Evolutionary conservation across 2,329 filamentous ascomycete species (phyloP).

Genomic region (Ophiostoma australiae): DNA sequence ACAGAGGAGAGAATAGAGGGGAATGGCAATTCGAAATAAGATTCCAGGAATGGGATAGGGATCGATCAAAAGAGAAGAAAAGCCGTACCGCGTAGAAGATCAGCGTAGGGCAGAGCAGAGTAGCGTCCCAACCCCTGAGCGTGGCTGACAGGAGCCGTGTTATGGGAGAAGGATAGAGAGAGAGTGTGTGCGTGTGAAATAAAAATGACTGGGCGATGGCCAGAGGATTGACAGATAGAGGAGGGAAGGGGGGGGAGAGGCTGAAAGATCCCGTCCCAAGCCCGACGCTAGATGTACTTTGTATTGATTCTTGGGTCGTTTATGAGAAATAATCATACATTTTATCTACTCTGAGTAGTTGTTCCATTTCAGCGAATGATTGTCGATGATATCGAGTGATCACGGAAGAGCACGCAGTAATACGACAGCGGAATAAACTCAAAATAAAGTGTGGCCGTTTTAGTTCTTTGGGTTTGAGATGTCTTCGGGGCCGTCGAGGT

Average conservation of each 20-base stretch:
- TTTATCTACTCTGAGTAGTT: neutral
- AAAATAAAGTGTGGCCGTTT: slow-evolving; percentile 5
- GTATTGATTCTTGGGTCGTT: neutral
- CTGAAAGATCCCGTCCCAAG: slow-evolving; percentile 2
- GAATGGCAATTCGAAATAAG: neutral
- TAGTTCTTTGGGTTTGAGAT: neutral
- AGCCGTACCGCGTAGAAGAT: neutral
- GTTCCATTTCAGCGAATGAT: neutral
- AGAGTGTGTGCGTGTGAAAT: neutral
- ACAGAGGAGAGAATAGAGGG: neutral
- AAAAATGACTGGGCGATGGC: neutral
- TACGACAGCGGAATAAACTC: neutral
- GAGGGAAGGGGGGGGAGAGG: neutral
- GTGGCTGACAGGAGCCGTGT: neutral
- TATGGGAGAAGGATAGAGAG: neutral
- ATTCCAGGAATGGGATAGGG: neutral
- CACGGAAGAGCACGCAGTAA: slow-evolving; percentile 5
- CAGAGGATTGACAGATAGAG: neutral
- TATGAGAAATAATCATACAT: neutral
- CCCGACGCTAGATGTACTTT: neutral
- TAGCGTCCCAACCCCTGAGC: neutral
- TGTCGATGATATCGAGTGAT: neutral
- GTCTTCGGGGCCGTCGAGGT: neutral
- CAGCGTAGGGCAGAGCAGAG: neutral
- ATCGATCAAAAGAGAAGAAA: neutral